Base-by-base conservation (phyloP, 225 moss, liverwort and hornwort genomes). In the Marchantia paleacea region DNA sequence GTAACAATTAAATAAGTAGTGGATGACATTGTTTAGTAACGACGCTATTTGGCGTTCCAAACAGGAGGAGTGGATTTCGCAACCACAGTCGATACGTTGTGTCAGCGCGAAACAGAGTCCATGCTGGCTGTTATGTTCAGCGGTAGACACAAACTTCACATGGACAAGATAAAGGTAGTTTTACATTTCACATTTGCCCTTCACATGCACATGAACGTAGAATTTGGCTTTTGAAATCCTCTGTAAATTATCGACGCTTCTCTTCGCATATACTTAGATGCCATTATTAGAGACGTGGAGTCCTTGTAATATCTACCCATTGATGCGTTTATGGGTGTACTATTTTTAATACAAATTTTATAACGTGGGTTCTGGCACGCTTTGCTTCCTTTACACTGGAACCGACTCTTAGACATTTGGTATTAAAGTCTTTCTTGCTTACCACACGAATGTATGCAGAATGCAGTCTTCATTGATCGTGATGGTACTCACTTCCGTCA, bases 121-220 rank as follows among this genome's bases (percentile, higher is more conserved):
- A 99, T 99, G 97, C 87, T 99, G 81, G 97, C 93, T 51, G 92
- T 92, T 58, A 99, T 99, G 97, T 99, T 99, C 84, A 95, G 97
- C 78, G 97, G 97, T 65, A 92, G 97, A 80, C 97, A 95, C 85
- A 91, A 90, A 76, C 85, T 99, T 55, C 95, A 95, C 80, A 89
- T 95, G 88, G 97, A 95, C 80, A 81, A 95, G 25, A 90, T 89
- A 76, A 90, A 94, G 85, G 97, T 91, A 79, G 14, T 18, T 76
- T 53, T 3, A 73, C 12, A 18, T 68, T 68, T 25, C 68, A 67
- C 26, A 39, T 39, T 39, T 39, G 39, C 39, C 39, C 2, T 39
- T 39, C 39, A 39, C 39, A 39, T 39, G 39, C 39, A 39, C 39
- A 39, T 39, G 5, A 5, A 39, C 39, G 39, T 39, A 39, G 39